These are phyloP conservation scores for Candida sphagnicola DNA, from an alignment of 805 yeast genomes.

Conservation along the genomic window DNA sequence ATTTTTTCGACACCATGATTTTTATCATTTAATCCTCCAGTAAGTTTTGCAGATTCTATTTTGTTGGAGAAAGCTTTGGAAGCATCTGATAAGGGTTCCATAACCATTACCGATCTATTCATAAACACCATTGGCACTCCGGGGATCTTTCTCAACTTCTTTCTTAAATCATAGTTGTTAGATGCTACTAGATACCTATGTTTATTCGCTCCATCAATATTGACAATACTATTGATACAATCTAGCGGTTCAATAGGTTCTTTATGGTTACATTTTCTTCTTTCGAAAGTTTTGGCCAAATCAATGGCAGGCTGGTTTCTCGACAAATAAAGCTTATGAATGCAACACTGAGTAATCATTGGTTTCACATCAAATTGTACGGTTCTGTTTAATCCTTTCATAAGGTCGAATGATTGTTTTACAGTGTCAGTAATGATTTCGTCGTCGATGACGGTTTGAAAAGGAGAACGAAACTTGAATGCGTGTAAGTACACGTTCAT, in stretches of 20 bases:
- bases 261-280: conserved; percentile 89
- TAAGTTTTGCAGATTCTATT: conserved; percentile 65
- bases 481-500: conserved; percentile 80
- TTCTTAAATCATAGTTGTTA: conserved; percentile 69
- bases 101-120: conserved; percentile 88
- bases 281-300: conserved; percentile 77
- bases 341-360: conserved; percentile 93
- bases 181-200: conserved; percentile 89
- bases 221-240: conserved; percentile 69
- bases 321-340: conserved; percentile 74
- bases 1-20: conserved; percentile 29
- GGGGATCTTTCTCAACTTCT: conserved; percentile 67
- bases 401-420: conserved; percentile 69
- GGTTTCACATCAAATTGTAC: conserved; percentile 83
- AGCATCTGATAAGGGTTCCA: conserved; percentile 87
- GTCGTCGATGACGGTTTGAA: conserved; percentile 84
- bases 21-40: conserved; percentile 72
- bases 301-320: conserved; percentile 74
- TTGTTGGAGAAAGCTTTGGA: conserved; percentile 39
- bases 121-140: conserved; percentile 88
- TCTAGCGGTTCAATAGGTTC: conserved; percentile 62
- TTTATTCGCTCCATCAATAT: conserved; percentile 73
- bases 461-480: conserved; percentile 91
- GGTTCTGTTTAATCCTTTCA: conserved; percentile 75
- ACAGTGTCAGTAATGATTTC: conserved; percentile 65